A percentile compares a stretch with the other conserved stretches of the same genome.
phyloP scores from a whole-genome alignment of 1,284 basidiomycete genomes.

The Cystobasidiaceae sp. region DNA sequence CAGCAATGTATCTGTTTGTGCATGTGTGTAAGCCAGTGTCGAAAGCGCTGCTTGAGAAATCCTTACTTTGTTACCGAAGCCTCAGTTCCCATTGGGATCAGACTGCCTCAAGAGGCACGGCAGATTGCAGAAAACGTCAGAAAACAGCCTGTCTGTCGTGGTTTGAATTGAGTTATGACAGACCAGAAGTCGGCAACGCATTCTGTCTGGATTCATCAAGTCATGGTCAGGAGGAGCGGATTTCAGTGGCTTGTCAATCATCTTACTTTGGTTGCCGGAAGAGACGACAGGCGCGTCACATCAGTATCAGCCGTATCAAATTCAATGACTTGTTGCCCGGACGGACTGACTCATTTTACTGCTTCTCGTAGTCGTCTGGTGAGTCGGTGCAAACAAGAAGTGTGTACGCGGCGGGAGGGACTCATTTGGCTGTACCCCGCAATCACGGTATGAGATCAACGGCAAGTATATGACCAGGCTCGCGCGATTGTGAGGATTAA shows the following conservation, averaged over 20 bases:
- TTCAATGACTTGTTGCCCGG: too few relatives aligned
- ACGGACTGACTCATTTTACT: too few relatives aligned
- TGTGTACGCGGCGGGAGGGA: too few relatives aligned
- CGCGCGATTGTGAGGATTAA: not conserved
- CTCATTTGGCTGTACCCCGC: too few relatives aligned
- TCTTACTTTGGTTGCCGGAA: too few relatives aligned
- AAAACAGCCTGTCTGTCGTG: too few relatives aligned
- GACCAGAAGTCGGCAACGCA: slow-evolving; percentile 31
- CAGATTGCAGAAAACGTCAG: not conserved
- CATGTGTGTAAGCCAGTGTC: not conserved
- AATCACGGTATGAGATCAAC: too few relatives aligned
- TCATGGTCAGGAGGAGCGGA: too few relatives aligned
- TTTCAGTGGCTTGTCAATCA: too few relatives aligned
- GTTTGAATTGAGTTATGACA: not conserved
- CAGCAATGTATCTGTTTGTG: slow-evolving; percentile 24
- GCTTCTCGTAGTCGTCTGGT: too few relatives aligned
- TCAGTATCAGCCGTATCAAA: too few relatives aligned
- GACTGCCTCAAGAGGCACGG: not conserved
- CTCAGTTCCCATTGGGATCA: slow-evolving; percentile 31
- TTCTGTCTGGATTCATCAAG: not conserved
- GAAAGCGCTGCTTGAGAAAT: not conserved
- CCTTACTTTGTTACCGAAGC: slow-evolving; percentile 25
- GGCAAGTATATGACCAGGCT: not conserved
- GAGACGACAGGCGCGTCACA: not conserved
- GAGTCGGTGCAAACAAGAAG: too few relatives aligned